phyloP scores from a whole-genome alignment of 2,329 filamentous ascomycete species.

The Xylariaceae sp. region DNA sequence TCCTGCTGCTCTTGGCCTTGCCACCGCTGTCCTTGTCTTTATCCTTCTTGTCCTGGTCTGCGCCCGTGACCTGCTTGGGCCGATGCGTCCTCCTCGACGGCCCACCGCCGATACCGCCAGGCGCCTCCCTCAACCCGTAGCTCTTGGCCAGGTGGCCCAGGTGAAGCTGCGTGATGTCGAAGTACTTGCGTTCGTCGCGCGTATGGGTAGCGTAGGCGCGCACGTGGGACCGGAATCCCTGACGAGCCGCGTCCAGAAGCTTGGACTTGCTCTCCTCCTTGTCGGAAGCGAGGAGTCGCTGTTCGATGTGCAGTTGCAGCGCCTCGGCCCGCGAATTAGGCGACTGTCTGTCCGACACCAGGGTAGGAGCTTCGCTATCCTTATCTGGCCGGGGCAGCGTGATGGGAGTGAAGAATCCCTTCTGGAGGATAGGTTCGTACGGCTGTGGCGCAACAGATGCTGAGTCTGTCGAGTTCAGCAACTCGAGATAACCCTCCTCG shows the following conservation, averaged over 20 bases:
- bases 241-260: conserved; percentile 72
- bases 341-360: conserved; percentile 36
- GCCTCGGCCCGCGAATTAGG: conserved; percentile 48
- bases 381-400: conserved; percentile 53
- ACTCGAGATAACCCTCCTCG: conserved; percentile 83
- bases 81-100: conserved; percentile 40
- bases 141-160: conserved; percentile 91
- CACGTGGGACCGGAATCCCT: conserved; percentile 87
- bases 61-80: conserved; percentile 33
- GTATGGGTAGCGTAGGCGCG: conserved; percentile 93
- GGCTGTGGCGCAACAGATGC: conserved; percentile 40
- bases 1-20: conserved; percentile 8
- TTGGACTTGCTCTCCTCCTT: conserved; percentile 33
- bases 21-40: conserved; percentile 25
- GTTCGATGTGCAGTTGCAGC: conserved; percentile 55
- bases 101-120: conserved; percentile 69
- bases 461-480: conserved; percentile 52
- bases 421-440: conserved; percentile 55
- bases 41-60: conserved; percentile 25
- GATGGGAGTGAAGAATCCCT: conserved; percentile 57
- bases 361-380: conserved; percentile 53
- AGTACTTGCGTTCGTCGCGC: conserved; percentile 75
- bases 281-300: conserved; percentile 44
- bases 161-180: conserved; percentile 88
- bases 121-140: conserved; percentile 83